Conservation (phyloP, 2,329 filamentous ascomycete species). For the Alternaria alternata region DNA sequence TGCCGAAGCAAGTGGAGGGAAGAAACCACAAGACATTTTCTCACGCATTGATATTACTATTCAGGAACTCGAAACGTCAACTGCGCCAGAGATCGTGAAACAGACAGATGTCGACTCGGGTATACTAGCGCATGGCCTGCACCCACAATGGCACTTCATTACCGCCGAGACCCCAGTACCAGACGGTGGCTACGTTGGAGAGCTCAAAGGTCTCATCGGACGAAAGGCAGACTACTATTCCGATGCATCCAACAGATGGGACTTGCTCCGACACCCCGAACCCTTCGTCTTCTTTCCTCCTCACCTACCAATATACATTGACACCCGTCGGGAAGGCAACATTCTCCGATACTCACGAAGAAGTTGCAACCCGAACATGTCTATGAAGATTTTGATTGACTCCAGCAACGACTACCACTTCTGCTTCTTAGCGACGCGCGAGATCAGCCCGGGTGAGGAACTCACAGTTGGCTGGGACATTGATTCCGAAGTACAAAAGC, state of each 20-base stretch:
- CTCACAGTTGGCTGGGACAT: conserved; percentile 69
- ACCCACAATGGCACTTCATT: conserved; percentile 76
- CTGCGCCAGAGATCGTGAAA: conserved; percentile 61
- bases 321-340: conserved; percentile 87
- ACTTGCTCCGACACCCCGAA: conserved; percentile 58
- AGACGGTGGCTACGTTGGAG: conserved; percentile 65
- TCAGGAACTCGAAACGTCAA: conserved; percentile 60
- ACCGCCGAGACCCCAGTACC: conserved; percentile 62
- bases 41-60: conserved; percentile 64
- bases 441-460: conserved; percentile 77
- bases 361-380: conserved; percentile 91
- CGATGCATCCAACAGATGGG: conserved; percentile 58
- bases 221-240: conserved; percentile 58
- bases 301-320: conserved; percentile 87
- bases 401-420: conserved; percentile 78
- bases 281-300: conserved; percentile 75
- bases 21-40: conserved; percentile 73
- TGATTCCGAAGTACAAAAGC: conserved; percentile 58
- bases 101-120: conserved; percentile 61
- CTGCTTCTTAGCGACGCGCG: conserved; percentile 85
- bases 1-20: conserved; percentile 70
- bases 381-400: conserved; percentile 84
- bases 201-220: conserved; percentile 71
- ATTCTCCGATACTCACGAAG: conserved; percentile 86
- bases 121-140: conserved; percentile 61